Evolutionary conservation across 2,329 filamentous ascomycete species (phyloP).

Genomic region (Cladophialophora yegresii): DNA sequence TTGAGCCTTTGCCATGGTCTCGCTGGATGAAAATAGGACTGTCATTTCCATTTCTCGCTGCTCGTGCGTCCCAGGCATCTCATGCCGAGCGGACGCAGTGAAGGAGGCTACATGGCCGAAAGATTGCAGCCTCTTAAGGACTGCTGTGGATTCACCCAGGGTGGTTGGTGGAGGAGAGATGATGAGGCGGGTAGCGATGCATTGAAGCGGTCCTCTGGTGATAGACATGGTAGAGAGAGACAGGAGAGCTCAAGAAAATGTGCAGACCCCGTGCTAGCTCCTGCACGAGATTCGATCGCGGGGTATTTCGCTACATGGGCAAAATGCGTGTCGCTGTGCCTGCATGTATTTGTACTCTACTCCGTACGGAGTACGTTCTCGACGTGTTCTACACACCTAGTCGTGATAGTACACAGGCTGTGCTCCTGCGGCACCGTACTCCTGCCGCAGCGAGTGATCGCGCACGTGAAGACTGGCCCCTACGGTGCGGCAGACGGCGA

Average conservation of each 20-base stretch:
- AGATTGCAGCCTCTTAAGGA: slow-evolving; percentile 31
- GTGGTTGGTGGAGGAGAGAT: slow-evolving; percentile 31
- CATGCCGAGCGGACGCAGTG: not conserved
- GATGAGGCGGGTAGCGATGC: slow-evolving; percentile 23
- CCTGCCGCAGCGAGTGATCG: too few species aligned
- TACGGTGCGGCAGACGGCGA: not conserved
- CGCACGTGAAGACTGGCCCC: too few species aligned
- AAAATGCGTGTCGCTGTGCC: not conserved
- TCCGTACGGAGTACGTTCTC: too few species aligned
- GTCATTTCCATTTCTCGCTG: slow-evolving; percentile 25
- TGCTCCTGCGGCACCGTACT: not conserved
- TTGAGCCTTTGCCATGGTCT: slow-evolving; percentile 17
- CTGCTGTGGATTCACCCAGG: slow-evolving; percentile 30
- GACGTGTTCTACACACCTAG: too few species aligned
- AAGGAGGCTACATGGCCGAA: slow-evolving; percentile 29
- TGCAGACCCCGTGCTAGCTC: not conserved
- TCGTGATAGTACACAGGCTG: too few species aligned
- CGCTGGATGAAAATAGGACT: slow-evolving; percentile 25
- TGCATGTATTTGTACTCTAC: not conserved
- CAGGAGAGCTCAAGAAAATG: not conserved
- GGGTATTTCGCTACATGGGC: not conserved
- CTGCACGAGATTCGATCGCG: not conserved
- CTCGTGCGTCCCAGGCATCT: not conserved
- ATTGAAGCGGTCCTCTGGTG: slow-evolving; percentile 16
- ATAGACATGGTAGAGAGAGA: slow-evolving; percentile 16